A percentile compares a stretch with the other conserved stretches of the same genome.
Conservation (phyloP, 169 alveolate species). For the Eimeria maxima region DNA sequence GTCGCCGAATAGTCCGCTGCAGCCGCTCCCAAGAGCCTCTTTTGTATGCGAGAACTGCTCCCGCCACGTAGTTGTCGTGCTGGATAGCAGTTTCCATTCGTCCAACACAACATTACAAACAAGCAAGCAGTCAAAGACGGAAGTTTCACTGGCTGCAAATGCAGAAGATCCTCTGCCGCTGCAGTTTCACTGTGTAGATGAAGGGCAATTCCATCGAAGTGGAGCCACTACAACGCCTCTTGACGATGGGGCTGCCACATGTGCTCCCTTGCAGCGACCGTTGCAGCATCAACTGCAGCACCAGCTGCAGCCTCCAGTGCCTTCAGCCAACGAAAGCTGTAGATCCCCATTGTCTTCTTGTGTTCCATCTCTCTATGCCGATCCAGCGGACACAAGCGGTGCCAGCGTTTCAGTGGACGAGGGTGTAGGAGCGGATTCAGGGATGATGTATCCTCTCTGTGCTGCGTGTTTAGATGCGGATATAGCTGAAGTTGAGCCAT, state of each 20-base stretch:
- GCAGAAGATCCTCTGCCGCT: background rate
- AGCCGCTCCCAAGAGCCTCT: conserved; percentile 50
- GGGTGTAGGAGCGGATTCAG: conserved; percentile 1
- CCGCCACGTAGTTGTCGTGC: conserved; percentile 44
- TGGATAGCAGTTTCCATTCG: background rate
- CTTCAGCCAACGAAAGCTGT: background rate
- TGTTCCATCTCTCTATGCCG: background rate
- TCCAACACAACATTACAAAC: background rate
- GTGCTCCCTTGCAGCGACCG: conserved; percentile 9
- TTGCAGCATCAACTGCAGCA: conserved; percentile 2
- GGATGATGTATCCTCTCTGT: conserved; percentile 60
- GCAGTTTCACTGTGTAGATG: background rate
- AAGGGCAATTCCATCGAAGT: background rate
- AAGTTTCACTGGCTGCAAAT: background rate
- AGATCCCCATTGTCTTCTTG: background rate
- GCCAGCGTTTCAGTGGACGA: background rate
- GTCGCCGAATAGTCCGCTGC: background rate
- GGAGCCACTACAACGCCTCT: background rate
- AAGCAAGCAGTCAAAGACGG: background rate
- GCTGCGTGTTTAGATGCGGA: conserved; percentile 23
- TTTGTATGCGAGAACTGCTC: conserved; percentile 58
- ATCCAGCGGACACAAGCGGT: conserved; percentile 22
- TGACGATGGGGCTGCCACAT: background rate
- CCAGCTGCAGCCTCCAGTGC: conserved; percentile 2
- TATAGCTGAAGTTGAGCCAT: conserved; percentile 47